These are phyloP conservation scores for Ogataea chonburiensis DNA, from an alignment of 805 yeast species.

Conservation along the genomic window DNA sequence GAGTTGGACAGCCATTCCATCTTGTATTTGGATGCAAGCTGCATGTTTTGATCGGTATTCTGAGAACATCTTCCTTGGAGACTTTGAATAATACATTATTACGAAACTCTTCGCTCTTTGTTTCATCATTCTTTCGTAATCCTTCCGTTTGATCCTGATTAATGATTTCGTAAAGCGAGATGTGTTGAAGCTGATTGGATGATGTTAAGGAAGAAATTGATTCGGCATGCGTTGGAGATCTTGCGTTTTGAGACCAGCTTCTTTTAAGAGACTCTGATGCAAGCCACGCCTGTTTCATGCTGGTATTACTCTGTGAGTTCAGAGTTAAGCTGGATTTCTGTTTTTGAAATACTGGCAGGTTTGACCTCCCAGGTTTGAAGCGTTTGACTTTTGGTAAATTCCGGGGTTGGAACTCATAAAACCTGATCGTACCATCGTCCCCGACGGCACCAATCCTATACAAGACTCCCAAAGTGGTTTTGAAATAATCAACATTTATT, in stretches of 20 bases:
- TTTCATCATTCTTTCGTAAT: background rate
- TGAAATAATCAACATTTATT: conserved; percentile 43
- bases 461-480: conserved; percentile 31
- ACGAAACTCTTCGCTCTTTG: background rate
- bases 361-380: conserved; percentile 11
- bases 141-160: conserved; percentile 21
- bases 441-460: conserved; percentile 55
- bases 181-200: conserved; percentile 23
- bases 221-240: conserved; percentile 20
- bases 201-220: conserved; percentile 34
- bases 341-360: conserved; percentile 11
- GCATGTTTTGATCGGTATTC: conserved; percentile 3
- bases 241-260: conserved; percentile 13
- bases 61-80: background rate
- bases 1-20: conserved; percentile 27
- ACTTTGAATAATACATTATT: conserved; percentile 1
- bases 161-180: conserved; percentile 30
- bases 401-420: conserved; percentile 56
- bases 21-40: conserved; percentile 28
- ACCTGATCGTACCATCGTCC: conserved; percentile 50
- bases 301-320: conserved; percentile 14
- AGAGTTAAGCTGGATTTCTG: conserved; percentile 16
- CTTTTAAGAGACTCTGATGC: conserved; percentile 15
- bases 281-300: conserved; percentile 12
- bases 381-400: conserved; percentile 38